Percentiles rank a stretch among this genome's conserved stretches.
phyloP scores from a whole-genome alignment of 1,139 yeast species.

The Yamadazyma membranifaciens region DNA sequence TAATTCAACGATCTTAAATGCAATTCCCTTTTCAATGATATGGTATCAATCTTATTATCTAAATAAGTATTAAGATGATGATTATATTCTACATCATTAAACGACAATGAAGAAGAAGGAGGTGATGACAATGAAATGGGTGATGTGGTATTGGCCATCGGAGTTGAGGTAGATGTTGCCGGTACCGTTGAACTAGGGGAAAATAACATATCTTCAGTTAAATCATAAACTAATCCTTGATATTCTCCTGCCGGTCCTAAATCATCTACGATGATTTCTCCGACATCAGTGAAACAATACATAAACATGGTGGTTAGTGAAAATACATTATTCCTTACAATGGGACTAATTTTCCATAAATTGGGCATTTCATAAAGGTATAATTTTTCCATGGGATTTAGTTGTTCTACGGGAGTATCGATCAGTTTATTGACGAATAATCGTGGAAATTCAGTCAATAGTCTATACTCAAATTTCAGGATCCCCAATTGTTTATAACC shows the following conservation, averaged over 20 bases:
- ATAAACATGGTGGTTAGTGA: conserved; percentile 6
- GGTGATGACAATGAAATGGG: too few species aligned
- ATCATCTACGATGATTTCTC: conserved; percentile 5
- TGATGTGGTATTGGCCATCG: too few species aligned
- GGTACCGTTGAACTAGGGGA: too few species aligned
- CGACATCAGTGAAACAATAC: conserved; percentile 2
- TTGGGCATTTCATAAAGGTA: conserved; percentile 29
- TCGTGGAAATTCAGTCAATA: conserved; percentile 16
- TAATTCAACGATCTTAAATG: conserved; percentile 19
- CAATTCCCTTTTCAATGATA: background rate
- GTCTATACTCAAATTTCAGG: conserved; percentile 29
- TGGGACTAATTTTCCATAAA: conserved; percentile 9
- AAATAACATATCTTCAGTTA: background rate
- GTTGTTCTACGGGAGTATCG: conserved; percentile 2
- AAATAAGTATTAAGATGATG: background rate
- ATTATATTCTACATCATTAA: background rate
- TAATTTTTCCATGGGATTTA: conserved; percentile 7
- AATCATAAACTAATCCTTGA: conserved; percentile 3
- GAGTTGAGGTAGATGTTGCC: too few species aligned
- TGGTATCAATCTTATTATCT: background rate
- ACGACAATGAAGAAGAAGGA: background rate
- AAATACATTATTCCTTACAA: conserved; percentile 6
- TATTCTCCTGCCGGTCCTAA: conserved; percentile 5
- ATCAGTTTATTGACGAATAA: conserved; percentile 2
- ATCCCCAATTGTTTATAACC: conserved; percentile 20